Conservation (phyloP, 2,329 filamentous ascomycete genomes). For the Penicillium psychrosexuale region DNA sequence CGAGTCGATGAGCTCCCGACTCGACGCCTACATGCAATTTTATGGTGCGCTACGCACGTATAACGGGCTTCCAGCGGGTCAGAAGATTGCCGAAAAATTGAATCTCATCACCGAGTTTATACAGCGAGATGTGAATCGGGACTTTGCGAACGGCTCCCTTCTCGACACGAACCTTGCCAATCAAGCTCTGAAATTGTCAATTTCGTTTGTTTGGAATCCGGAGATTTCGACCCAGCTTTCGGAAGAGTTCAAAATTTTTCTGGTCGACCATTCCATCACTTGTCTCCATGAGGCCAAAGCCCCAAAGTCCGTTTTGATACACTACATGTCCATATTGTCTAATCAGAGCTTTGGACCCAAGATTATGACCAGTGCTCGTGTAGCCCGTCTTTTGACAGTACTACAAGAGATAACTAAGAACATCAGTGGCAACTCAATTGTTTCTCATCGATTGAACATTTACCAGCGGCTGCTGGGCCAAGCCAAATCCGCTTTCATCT, state of each 20-base stretch:
- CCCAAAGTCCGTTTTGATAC: slow-evolving; percentile 74
- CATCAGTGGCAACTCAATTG: slow-evolving; percentile 74
- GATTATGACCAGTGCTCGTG: slow-evolving; percentile 69
- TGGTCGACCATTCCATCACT: slow-evolving; percentile 76
- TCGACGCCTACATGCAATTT: slow-evolving; percentile 85
- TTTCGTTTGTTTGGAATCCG: slow-evolving; percentile 71
- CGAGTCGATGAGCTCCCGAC: slow-evolving; percentile 65
- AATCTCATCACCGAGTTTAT: slow-evolving; percentile 76
- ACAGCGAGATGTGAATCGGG: slow-evolving; percentile 70
- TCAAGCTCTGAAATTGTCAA: slow-evolving; percentile 74
- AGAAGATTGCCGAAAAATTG: slow-evolving; percentile 73
- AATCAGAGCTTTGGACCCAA: slow-evolving; percentile 74
- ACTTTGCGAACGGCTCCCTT: slow-evolving; percentile 52
- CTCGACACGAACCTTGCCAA: slow-evolving; percentile 68
- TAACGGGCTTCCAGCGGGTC: slow-evolving; percentile 72
- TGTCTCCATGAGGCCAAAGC: slow-evolving; percentile 65
- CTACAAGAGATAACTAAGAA: slow-evolving; percentile 71
- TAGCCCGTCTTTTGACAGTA: slow-evolving; percentile 66
- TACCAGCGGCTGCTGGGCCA: slow-evolving; percentile 76
- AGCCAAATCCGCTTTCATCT: slow-evolving; percentile 65
- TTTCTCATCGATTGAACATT: slow-evolving; percentile 71
- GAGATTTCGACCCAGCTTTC: slow-evolving; percentile 68
- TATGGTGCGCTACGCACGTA: slow-evolving; percentile 74
- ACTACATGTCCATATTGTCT: slow-evolving; percentile 75
- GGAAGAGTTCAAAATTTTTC: slow-evolving; percentile 73